Base-by-base conservation (phyloP, 2,329 filamentous ascomycete species). In the Huntiella decipiens region DNA sequence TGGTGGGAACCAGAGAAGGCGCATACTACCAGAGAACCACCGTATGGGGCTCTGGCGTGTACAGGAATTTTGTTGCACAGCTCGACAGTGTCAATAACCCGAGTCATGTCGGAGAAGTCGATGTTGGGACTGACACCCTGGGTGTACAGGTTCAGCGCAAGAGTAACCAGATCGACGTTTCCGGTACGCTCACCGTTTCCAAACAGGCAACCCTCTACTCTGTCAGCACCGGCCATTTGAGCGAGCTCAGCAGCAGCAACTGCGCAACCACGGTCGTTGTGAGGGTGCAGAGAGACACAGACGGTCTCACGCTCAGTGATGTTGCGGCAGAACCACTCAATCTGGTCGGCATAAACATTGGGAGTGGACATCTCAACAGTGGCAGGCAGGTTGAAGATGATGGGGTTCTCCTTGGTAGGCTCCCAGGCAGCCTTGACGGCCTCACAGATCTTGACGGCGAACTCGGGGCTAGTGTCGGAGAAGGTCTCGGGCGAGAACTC, bases 351-450 rank as follows among this genome's bases (percentile, higher is more conserved):
- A 60, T 91, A 98, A 41, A 95, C 74, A 59, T 98, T 98, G 32
- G 87, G 87, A 1, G 91, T 95, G 1, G 84, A 66, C 77, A 95
- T 79, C 65, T 98, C 91, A 33, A 96, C 88, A 0, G 91, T 98
- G 1, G 91, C 88, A 1, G 91, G 88, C 44, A 98, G 71, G 66
- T 96, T 96, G 71, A 98, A 91, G 59, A 98, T 93, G 61, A 98
- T 84, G 41, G 80, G 83, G 54, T 77, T 79, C 60, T 84, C 75
- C 35, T 68, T 75, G 0, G 74, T 76, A 1, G 91, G 88, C 51
- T 71, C 86, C 91, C 91, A 98, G 1, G 87, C 91, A 4, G 70
- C 79, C 71, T 94, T 95, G 56, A 96, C 88, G 32, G 88, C 88
- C 58, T 93, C 78, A 61, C 91, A 96, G 37, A 96, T 72, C 58